Evolutionary conservation across 805 yeast genomes (phyloP).

Genomic region (Saturnispora besseyi): DNA sequence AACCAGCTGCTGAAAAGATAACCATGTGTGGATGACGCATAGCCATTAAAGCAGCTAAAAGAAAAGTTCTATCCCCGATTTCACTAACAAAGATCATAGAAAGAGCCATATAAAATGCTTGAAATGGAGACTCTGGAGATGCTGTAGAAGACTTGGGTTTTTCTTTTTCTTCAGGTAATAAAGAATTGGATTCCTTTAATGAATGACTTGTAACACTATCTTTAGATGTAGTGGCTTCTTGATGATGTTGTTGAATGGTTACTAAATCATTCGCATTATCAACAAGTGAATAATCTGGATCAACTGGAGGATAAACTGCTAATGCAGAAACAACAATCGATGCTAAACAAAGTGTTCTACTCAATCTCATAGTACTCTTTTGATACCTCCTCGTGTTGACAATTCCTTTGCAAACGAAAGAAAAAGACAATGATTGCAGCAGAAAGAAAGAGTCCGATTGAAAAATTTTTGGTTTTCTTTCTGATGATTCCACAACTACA

Average conservation of each 20-base stretch:
- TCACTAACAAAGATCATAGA: constrained; percentile 94
- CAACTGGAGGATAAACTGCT: constrained; percentile 16
- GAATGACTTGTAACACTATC: background rate
- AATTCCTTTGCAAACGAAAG: background rate
- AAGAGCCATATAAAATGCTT: constrained; percentile 63
- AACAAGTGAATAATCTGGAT: constrained; percentile 1
- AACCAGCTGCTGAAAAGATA: constrained; percentile 83
- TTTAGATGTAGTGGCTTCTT: background rate
- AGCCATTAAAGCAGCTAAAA: constrained; percentile 96
- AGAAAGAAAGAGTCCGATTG: background rate
- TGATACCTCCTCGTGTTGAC: background rate
- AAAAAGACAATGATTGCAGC: background rate
- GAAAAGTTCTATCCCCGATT: constrained; percentile 94
- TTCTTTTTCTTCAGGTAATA: background rate
- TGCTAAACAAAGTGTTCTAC: background rate
- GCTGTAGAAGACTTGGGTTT: too few relatives aligned
- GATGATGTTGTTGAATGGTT: constrained; percentile 9
- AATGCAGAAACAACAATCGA: background rate
- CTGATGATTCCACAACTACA: background rate
- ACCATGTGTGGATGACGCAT: constrained; percentile 80
- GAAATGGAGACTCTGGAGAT: constrained; percentile 9
- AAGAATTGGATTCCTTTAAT: background rate
- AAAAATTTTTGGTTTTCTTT: background rate
- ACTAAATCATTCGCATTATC: constrained; percentile 12
- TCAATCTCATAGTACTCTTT: background rate